Evolutionary conservation across 2,329 filamentous ascomycete genomes (phyloP).

Genomic region (Trichophyton schoenleinii): DNA sequence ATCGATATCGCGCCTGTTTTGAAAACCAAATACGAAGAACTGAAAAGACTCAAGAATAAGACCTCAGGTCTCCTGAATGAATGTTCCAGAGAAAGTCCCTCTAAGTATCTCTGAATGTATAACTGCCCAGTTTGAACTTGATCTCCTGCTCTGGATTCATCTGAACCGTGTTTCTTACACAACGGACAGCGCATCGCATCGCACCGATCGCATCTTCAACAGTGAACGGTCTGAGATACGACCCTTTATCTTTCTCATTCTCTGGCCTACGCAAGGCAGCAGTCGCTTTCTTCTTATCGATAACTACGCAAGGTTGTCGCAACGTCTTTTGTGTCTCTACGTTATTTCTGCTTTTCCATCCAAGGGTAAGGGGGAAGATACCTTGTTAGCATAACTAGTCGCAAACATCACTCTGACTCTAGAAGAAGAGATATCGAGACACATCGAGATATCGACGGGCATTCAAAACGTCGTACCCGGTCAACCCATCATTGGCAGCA

Average conservation of each 20-base stretch:
- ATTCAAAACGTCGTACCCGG: not conserved
- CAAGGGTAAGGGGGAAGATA: not conserved
- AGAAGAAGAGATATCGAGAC: not conserved
- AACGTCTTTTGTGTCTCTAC: not conserved
- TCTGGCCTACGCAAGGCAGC: not conserved
- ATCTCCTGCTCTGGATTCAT: not conserved
- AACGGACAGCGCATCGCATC: constrained; percentile 2
- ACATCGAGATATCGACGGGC: not conserved
- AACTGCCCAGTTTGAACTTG: not conserved
- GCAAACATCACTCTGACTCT: not conserved
- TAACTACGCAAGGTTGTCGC: not conserved
- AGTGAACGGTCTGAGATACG: not conserved
- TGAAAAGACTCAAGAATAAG: not conserved
- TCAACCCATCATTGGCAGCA: not conserved
- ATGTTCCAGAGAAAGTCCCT: not conserved
- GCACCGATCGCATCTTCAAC: not conserved
- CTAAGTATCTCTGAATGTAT: not conserved
- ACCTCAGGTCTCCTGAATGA: not conserved
- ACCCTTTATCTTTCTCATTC: not conserved
- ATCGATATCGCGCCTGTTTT: not conserved
- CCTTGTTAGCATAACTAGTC: not conserved
- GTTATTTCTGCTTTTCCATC: too few relatives aligned
- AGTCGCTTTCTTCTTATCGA: not conserved
- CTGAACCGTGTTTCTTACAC: not conserved
- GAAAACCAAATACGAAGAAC: not conserved